These are phyloP conservation scores for Clarireedia paspali DNA, from an alignment of 2,329 filamentous ascomycete genomes.

Conservation along the genomic window DNA sequence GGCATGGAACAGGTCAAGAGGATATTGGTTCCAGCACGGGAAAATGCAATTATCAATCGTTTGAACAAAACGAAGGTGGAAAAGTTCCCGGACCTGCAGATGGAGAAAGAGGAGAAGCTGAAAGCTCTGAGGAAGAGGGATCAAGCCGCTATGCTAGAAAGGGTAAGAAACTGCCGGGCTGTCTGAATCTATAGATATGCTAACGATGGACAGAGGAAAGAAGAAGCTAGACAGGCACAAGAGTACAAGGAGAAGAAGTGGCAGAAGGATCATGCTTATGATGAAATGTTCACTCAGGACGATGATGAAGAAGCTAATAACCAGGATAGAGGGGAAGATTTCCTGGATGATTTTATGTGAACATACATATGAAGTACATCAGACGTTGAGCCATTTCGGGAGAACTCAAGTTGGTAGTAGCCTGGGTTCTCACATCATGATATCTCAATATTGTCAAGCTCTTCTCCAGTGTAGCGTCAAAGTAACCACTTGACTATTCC, in stretches of 20 bases:
- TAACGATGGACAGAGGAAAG: slow-evolving; percentile 52
- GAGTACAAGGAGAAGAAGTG: slow-evolving; percentile 85
- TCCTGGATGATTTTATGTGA: slow-evolving; percentile 92
- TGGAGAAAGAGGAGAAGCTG: slow-evolving; percentile 72
- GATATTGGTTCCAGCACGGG: slow-evolving; percentile 68
- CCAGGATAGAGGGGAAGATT: slow-evolving; percentile 69
- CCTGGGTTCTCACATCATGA: too few species aligned
- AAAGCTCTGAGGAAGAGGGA: slow-evolving; percentile 67
- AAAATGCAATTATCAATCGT: slow-evolving; percentile 92
- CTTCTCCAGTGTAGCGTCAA: too few species aligned
- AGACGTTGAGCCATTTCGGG: too few species aligned
- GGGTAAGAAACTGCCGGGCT: slow-evolving; percentile 41
- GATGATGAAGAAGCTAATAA: slow-evolving; percentile 69
- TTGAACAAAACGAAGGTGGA: slow-evolving; percentile 95
- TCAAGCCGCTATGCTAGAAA: slow-evolving; percentile 49
- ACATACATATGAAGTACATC: slow-evolving; percentile 10
- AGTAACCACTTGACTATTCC: too few species aligned
- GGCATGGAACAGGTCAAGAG: slow-evolving; percentile 57
- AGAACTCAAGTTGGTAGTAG: too few species aligned
- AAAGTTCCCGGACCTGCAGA: slow-evolving; percentile 73
- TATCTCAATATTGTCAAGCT: too few species aligned
- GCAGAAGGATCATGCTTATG: slow-evolving; percentile 97
- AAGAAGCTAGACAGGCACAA: slow-evolving; percentile 64
- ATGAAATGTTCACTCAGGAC: slow-evolving; percentile 79
- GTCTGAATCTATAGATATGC: not conserved